A percentile compares a stretch with the other conserved stretches of the same genome.
These are phyloP conservation scores for Salix purpurea DNA, from an alignment of 345 rosid species.

Conservation along the genomic window DNA sequence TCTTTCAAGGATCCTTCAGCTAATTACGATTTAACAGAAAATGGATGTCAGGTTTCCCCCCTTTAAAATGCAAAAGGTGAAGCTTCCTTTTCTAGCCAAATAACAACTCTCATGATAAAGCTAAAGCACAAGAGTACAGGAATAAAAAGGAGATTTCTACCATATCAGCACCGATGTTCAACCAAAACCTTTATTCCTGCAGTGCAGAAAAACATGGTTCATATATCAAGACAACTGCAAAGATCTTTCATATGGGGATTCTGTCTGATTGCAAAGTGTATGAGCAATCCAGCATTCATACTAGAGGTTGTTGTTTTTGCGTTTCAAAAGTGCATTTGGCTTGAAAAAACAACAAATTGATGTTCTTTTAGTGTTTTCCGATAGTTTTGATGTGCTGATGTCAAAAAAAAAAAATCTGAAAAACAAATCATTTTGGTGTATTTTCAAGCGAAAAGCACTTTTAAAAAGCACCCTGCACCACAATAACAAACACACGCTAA, in stretches of 20 bases:
- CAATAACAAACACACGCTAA: no score
- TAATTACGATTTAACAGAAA: not conserved
- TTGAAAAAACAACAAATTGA: no score
- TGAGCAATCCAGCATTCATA: not conserved
- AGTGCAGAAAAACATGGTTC: not conserved
- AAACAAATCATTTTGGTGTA: no score
- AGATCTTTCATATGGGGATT: not conserved
- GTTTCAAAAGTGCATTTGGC: no score
- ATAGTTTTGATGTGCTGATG: no score
- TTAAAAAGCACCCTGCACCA: no score
- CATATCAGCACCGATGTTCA: not conserved
- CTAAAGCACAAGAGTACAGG: not conserved
- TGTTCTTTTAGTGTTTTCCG: no score
- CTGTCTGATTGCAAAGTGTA: not conserved
- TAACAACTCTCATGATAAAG: not conserved
- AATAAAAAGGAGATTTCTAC: not conserved
- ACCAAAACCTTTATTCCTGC: not conserved
- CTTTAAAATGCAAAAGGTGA: not conserved
- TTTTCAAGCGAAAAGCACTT: no score
- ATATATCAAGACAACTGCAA: not conserved
- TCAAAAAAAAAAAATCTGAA: no score
- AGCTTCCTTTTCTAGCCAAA: not conserved
- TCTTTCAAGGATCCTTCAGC: slow-evolving; percentile 1
- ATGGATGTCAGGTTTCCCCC: not conserved
- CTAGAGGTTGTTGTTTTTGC: not conserved